Base-by-base conservation (phyloP, 768 basidiomycete genomes). In the Rhodotorula diobovata region DNA sequence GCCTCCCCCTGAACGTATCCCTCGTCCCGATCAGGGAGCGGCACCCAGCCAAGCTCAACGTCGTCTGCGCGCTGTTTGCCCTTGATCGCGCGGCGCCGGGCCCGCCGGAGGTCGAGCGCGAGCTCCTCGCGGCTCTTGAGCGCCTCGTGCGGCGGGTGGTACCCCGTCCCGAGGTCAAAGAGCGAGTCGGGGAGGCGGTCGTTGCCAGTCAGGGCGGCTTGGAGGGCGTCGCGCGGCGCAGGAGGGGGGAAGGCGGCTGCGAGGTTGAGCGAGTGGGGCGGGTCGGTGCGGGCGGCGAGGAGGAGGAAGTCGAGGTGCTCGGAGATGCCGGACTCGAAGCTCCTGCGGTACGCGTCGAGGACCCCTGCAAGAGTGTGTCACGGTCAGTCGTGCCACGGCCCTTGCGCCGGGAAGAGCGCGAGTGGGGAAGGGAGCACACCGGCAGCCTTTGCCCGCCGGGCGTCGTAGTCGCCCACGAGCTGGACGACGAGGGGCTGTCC, bases 111-210 rank as follows among this genome's bases (percentile, higher is more conserved):
- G 25, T 61, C 30, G 1, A 16, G 9, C 12, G 56, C 56, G 30
- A 57, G 56, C 37, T 57, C 56, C 10, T 14, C 9, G 37, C 32
- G 35, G 18, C 45, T 50, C 32, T 16, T 10, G 6, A 14, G 35
- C 61, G 48, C 41, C 11, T 12, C 20, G 3, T 25, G 3, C 4
- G 46, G 46, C 14, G 30, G 23, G 11, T 16, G 32, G 23, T 35
- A 51, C 4, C 48, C 61, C 25, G 61, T 61, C 0, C 61, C 61
- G 48, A 61, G 61, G 25, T 61, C 48, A 48, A 61, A 61, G 34
- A 61, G 61, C 46, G 61, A 61, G 4, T 25, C 34, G 21, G 61
- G 61, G 5, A 61, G 61, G 34, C n/a, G 35, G 15, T 50, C 35
- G 48, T 25, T 46, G 5, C 28, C 28, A 39, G 6, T 39, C 1